Percentiles rank a stretch among this genome's conserved stretches.
Conservation (phyloP, 1,284 basidiomycete species). For the Leccinum subrobustum region DNA sequence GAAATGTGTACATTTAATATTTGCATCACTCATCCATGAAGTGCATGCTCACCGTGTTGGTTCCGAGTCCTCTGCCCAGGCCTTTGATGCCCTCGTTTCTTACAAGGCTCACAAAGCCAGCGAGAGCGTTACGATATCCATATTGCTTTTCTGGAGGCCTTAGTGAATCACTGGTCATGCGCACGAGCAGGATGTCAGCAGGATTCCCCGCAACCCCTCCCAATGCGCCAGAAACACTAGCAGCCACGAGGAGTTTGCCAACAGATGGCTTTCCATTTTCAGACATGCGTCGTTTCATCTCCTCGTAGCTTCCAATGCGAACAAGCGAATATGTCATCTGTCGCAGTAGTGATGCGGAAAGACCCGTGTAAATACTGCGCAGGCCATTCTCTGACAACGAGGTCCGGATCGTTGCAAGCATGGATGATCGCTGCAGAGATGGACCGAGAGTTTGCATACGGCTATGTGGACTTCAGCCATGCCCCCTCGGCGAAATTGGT, state of each 20-base stretch:
- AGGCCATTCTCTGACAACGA: slow-evolving; percentile 64
- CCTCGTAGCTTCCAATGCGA: slow-evolving; percentile 83
- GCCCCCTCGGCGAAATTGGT: not conserved
- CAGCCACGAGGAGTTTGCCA: slow-evolving; percentile 57
- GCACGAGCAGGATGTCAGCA: slow-evolving; percentile 72
- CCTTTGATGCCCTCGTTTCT: slow-evolving; percentile 71
- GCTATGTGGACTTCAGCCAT: slow-evolving; percentile 35
- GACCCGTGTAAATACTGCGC: slow-evolving; percentile 76
- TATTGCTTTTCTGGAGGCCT: slow-evolving; percentile 73
- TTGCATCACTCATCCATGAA: not conserved
- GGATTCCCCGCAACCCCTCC: slow-evolving; percentile 82
- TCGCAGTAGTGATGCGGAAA: slow-evolving; percentile 81
- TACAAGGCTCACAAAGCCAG: slow-evolving; percentile 65
- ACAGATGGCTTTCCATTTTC: slow-evolving; percentile 49
- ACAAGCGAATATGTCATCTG: slow-evolving; percentile 94
- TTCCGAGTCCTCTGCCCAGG: slow-evolving; percentile 74
- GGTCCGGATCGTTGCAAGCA: slow-evolving; percentile 52
- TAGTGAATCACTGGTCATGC: slow-evolving; percentile 86
- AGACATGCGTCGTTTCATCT: slow-evolving; percentile 60
- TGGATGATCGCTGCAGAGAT: slow-evolving; percentile 51
- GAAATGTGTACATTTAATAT: slow-evolving; percentile 6
- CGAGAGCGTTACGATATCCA: slow-evolving; percentile 75
- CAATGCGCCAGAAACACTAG: slow-evolving; percentile 73
- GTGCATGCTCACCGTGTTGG: slow-evolving; percentile 64
- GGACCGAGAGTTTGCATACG: slow-evolving; percentile 75